Conservation (phyloP, 768 basidiomycete species). For the Amyloporia xantha region DNA sequence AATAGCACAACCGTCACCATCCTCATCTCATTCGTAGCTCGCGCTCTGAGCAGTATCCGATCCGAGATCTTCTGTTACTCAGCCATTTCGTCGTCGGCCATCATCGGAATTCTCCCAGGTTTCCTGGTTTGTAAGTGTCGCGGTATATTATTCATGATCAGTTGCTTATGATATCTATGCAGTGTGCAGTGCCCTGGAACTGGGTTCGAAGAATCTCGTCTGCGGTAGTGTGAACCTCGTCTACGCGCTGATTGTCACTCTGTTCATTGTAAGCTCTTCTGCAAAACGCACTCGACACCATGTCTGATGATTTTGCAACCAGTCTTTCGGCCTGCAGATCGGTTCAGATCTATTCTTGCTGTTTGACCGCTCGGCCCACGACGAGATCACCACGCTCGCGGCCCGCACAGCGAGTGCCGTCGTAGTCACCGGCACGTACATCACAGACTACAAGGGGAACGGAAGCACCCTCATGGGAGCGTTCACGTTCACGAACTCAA, state of each 20-base stretch:
- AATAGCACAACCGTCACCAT: conserved; percentile 74
- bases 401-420: conserved; percentile 41
- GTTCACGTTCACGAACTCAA: conserved; percentile 56
- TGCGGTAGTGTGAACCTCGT: conserved; percentile 82
- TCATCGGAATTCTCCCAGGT: conserved; percentile 84
- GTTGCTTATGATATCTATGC: conserved; percentile 19
- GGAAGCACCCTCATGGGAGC: conserved; percentile 43
- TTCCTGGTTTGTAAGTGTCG: conserved; percentile 61
- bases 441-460: conserved; percentile 42
- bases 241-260: conserved; percentile 74
- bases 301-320: neutral
- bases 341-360: conserved; percentile 74
- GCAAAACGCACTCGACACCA: neutral
- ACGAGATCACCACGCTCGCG: conserved; percentile 43
- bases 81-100: conserved; percentile 79
- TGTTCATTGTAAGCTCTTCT: conserved; percentile 42
- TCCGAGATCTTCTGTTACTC: conserved; percentile 81
- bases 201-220: conserved; percentile 78
- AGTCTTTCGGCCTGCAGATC: conserved; percentile 74
- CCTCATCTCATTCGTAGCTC: conserved; percentile 70
- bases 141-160: neutral
- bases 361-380: conserved; percentile 52
- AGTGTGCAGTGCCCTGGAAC: conserved; percentile 76
- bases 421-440: conserved; percentile 56
- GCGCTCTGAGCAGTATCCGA: conserved; percentile 73